Conservation (phyloP, 441 rosid species). For the Adansonia grandidieri region DNA sequence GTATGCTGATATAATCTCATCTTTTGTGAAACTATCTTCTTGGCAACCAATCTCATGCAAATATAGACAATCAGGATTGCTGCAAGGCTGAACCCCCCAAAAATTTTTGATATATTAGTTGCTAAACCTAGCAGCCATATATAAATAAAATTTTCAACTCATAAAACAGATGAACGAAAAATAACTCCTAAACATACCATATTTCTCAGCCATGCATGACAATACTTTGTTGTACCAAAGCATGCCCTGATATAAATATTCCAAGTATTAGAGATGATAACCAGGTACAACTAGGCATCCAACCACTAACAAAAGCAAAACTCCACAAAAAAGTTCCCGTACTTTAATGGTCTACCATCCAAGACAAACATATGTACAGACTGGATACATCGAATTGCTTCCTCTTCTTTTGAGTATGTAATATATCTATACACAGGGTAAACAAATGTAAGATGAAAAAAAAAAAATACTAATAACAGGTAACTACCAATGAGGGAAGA, state of each 20-base stretch:
- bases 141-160: neutral
- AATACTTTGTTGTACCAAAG: conserved; percentile 90
- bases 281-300: neutral
- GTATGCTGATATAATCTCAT: conserved; percentile 78
- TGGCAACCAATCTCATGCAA: conserved; percentile 88
- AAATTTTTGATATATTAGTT: neutral
- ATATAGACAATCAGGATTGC: conserved; percentile 87
- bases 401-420: conserved; percentile 78
- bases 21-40: conserved; percentile 90
- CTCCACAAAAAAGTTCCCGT: conserved; percentile 27
- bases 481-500: neutral
- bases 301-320: neutral
- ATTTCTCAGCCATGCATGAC: conserved; percentile 92
- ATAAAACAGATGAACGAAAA: neutral
- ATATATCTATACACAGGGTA: conserved; percentile 57
- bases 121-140: too few relatives aligned
- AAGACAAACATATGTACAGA: conserved; percentile 82
- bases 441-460: neutral
- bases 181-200: conserved; percentile 50
- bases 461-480: neutral
- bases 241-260: conserved; percentile 62
- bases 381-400: conserved; percentile 86
- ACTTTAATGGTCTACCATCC: conserved; percentile 81
- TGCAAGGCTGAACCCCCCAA: conserved; percentile 61
- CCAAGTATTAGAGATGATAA: neutral